A percentile compares a stretch with the other conserved stretches of the same genome.
phyloP scores from a whole-genome alignment of 495 filamentous ascomycete genomes.

The Xylaria telfairii region DNA sequence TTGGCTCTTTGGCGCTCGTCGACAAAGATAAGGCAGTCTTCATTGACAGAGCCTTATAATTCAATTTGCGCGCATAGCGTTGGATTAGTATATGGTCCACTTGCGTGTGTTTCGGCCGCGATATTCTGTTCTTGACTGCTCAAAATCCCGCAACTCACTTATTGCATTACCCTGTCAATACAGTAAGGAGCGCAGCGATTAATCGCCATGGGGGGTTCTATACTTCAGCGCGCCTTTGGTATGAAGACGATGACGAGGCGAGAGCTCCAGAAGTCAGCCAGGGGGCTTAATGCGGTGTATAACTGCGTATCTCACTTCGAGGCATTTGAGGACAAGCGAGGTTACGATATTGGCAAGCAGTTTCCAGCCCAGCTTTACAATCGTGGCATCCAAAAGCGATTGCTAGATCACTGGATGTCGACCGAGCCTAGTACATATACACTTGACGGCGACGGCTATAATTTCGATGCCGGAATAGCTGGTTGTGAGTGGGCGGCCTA shows the following conservation, averaged over 20 bases:
- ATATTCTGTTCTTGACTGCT: not conserved
- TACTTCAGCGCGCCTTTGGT: not conserved
- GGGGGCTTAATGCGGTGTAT: not conserved
- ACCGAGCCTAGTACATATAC: constrained; percentile 14
- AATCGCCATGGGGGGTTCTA: not conserved
- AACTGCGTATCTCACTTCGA: constrained; percentile 26
- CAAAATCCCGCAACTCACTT: not conserved
- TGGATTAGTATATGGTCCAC: not conserved
- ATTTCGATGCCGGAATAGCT: constrained; percentile 15
- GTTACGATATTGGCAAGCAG: constrained; percentile 20
- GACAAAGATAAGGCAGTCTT: not conserved
- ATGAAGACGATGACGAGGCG: constrained; percentile 17
- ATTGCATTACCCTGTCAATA: not conserved
- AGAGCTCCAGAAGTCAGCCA: constrained; percentile 14
- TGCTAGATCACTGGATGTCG: constrained; percentile 20
- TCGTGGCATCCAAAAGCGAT: not conserved
- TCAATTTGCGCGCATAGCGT: not conserved
- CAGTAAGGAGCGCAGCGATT: no score
- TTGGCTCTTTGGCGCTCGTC: not conserved
- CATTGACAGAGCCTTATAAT: not conserved
- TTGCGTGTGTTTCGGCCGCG: not conserved
- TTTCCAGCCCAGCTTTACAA: constrained; percentile 26
- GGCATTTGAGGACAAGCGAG: constrained; percentile 22
- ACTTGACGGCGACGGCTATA: constrained; percentile 1
- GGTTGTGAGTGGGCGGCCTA: constrained; percentile 31